These are phyloP conservation scores for Ceratocystis huliohia DNA, from an alignment of 2,329 filamentous ascomycete genomes.

Conservation along the genomic window DNA sequence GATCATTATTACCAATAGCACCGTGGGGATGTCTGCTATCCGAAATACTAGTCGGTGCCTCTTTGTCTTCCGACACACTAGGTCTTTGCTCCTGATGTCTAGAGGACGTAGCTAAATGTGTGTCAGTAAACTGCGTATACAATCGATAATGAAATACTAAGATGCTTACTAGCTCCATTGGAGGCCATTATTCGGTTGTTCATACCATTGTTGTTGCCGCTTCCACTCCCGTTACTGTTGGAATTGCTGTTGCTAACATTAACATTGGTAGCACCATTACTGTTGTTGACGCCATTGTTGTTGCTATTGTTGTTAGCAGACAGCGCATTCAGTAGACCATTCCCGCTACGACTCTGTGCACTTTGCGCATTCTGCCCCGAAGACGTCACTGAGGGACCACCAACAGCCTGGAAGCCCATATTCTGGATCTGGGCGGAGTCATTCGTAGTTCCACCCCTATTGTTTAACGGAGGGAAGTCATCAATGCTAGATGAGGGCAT, in stretches of 20 bases:
- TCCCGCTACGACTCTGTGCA: slow-evolving; percentile 36
- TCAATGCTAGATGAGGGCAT: slow-evolving; percentile 39
- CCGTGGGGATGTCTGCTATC: slow-evolving; percentile 34
- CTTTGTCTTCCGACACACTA: slow-evolving; percentile 34
- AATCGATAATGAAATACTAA: background rate
- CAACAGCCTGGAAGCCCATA: slow-evolving; percentile 8
- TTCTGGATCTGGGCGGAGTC: slow-evolving; percentile 12
- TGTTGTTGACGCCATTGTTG: background rate
- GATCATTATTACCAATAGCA: slow-evolving; percentile 37
- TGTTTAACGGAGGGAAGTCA: slow-evolving; percentile 50
- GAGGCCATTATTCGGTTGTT: background rate
- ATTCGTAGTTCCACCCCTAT: slow-evolving; percentile 45
- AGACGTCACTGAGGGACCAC: background rate
- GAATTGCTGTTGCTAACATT: background rate
- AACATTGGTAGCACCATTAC: background rate
- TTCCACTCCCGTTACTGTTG: background rate
- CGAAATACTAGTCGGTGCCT: slow-evolving; percentile 26
- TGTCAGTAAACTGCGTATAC: background rate
- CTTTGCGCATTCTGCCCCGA: slow-evolving; percentile 26
- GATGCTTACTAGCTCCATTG: background rate
- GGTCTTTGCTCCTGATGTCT: slow-evolving; percentile 18
- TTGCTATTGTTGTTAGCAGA: slow-evolving; percentile 38
- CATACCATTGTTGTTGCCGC: background rate
- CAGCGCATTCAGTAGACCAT: slow-evolving; percentile 51
- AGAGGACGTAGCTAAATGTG: background rate